These are phyloP conservation scores for Powellomyces hirtus DNA, from an alignment of 192 early-diverging fungal genomes.

Conservation along the genomic window DNA sequence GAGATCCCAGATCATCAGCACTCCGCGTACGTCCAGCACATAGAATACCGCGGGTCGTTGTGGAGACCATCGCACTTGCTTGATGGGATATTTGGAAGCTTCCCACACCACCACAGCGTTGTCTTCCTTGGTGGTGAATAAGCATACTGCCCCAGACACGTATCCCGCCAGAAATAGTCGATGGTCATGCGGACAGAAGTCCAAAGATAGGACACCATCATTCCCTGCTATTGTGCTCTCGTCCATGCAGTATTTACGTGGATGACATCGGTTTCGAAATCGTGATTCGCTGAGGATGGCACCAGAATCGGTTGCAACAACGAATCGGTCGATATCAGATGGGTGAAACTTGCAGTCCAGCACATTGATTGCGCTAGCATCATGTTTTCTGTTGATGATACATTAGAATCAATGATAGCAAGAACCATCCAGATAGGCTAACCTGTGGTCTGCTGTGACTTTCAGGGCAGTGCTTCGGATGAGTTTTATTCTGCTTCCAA, in stretches of 20 bases:
- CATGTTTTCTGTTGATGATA: background rate
- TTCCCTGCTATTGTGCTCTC: background rate
- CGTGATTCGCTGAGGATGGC: constrained; percentile 31
- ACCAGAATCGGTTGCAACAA: constrained; percentile 31
- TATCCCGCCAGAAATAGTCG: constrained; percentile 40
- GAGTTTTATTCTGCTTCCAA: constrained; percentile 37
- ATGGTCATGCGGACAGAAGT: constrained; percentile 28
- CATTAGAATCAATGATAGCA: background rate
- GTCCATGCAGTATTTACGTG: background rate
- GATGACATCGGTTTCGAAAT: constrained; percentile 25
- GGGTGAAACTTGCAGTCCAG: constrained; percentile 10
- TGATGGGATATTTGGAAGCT: background rate
- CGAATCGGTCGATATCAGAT: constrained; percentile 24
- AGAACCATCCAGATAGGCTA: background rate
- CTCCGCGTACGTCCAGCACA: constrained; percentile 32
- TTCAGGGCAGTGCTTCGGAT: constrained; percentile 22
- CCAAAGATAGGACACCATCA: constrained; percentile 25
- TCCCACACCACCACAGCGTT: constrained; percentile 32
- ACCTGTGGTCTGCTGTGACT: constrained; percentile 12
- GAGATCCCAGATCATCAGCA: constrained; percentile 44
- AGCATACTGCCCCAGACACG: constrained; percentile 34
- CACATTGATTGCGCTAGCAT: background rate
- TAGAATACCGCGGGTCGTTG: constrained; percentile 49
- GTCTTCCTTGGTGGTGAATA: constrained; percentile 24
- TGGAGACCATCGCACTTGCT: constrained; percentile 37